Evolutionary conservation across 192 early-diverging fungal species (phyloP).

Genomic region (Coemansia sp.): DNA sequence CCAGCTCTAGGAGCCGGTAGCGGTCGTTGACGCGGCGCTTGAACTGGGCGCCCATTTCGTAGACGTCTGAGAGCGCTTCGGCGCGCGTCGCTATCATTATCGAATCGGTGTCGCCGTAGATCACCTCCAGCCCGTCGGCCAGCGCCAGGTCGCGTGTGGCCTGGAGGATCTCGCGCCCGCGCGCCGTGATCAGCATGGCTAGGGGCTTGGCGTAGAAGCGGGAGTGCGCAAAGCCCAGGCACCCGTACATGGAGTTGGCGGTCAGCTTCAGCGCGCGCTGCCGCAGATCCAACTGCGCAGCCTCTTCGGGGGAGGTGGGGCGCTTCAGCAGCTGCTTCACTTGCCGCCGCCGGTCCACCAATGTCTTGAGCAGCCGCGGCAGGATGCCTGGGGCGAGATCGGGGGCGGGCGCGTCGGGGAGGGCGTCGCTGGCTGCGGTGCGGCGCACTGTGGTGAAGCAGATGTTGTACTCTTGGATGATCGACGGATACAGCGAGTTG

Average conservation of each 20-base stretch:
- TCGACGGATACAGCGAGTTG: slow-evolving; percentile 99
- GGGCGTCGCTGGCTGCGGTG: slow-evolving; percentile 38
- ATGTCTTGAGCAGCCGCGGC: slow-evolving; percentile 79
- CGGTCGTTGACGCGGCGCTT: slow-evolving; percentile 86
- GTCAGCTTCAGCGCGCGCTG: slow-evolving; percentile 96
- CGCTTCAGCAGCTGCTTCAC: slow-evolving; percentile 91
- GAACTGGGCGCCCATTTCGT: slow-evolving; percentile 78
- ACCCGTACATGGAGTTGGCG: slow-evolving; percentile 99
- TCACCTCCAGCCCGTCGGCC: slow-evolving; percentile 81
- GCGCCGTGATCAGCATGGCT: slow-evolving; percentile 95
- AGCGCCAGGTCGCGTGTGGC: slow-evolving; percentile 86
- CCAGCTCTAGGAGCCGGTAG: slow-evolving; percentile 95
- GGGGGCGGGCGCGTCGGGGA: slow-evolving; percentile 80
- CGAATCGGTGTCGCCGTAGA: slow-evolving; percentile 99
- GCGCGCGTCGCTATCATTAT: slow-evolving; percentile 96
- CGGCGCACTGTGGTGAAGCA: slow-evolving; percentile 96
- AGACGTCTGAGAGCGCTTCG: slow-evolving; percentile 67
- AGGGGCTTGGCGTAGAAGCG: slow-evolving; percentile 96
- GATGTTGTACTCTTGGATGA: slow-evolving; percentile 99
- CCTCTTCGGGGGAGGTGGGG: slow-evolving; percentile 58
- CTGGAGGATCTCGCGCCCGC: slow-evolving; percentile 95
- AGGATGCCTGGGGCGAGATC: slow-evolving; percentile 72
- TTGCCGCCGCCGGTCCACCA: slow-evolving; percentile 85
- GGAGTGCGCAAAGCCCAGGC: slow-evolving; percentile 88
- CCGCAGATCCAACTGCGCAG: slow-evolving; percentile 82